Conservation (phyloP, 352 stramenopile genomes). For the Pythium phragmiticola region DNA sequence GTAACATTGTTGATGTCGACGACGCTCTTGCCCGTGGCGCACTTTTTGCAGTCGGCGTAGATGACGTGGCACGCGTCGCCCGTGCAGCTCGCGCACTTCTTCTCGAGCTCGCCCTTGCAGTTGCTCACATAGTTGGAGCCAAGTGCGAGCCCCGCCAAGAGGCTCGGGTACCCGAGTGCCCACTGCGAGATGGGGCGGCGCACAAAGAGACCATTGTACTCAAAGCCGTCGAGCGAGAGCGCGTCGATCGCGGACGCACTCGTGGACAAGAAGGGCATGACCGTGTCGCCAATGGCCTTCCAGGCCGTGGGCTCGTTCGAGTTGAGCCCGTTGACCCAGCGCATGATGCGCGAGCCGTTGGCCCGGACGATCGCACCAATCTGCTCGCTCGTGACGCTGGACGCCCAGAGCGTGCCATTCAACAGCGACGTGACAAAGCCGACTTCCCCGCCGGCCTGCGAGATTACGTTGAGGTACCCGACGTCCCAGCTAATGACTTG, state of each 20-base stretch:
- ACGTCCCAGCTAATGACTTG: slow-evolving; percentile 56
- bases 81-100: slow-evolving; percentile 39
- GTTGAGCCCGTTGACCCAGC: slow-evolving; percentile 77
- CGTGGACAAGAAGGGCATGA: slow-evolving; percentile 39
- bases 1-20: slow-evolving; percentile 32
- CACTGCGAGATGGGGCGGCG: slow-evolving; percentile 56
- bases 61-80: slow-evolving; percentile 32
- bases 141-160: slow-evolving; percentile 58
- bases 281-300: slow-evolving; percentile 49
- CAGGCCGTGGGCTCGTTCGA: slow-evolving; percentile 65
- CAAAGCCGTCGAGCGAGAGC: slow-evolving; percentile 58
- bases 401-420: slow-evolving; percentile 42
- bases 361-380: slow-evolving; percentile 31
- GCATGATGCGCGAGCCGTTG: slow-evolving; percentile 64
- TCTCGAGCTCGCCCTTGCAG: slow-evolving; percentile 39
- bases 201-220: slow-evolving; percentile 74
- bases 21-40: slow-evolving; percentile 25
- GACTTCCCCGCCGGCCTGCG: slow-evolving; percentile 53
- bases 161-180: slow-evolving; percentile 69
- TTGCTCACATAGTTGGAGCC: slow-evolving; percentile 35
- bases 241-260: slow-evolving; percentile 35
- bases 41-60: slow-evolving; percentile 38
- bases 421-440: slow-evolving; percentile 50
- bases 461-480: slow-evolving; percentile 71
- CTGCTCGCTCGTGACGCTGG: slow-evolving; percentile 17